These are phyloP conservation scores for Geotrichum candidum DNA, from an alignment of 1,139 yeast species.

Conservation along the genomic window DNA sequence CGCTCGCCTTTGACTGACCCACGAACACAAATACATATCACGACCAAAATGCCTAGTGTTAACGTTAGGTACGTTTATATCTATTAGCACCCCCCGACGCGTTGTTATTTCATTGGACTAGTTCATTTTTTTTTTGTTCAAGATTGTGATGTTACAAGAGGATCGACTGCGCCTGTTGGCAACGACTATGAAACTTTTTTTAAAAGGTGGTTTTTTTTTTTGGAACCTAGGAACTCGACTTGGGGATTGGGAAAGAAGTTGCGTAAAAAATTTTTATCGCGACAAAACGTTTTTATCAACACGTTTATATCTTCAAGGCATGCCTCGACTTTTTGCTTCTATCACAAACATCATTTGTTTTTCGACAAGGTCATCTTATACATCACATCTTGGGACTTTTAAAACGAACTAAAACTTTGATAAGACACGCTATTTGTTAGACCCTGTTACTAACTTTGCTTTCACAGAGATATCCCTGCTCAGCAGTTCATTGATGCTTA, in stretches of 20 bases:
- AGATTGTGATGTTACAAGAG: not conserved
- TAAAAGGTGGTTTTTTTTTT: not conserved
- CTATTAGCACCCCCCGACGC: not conserved
- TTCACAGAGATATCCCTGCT: conserved; percentile 88
- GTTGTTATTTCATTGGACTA: not conserved
- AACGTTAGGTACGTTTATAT: conserved; percentile 80
- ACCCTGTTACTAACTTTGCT: conserved; percentile 9
- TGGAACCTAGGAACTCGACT: not conserved
- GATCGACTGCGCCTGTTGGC: not conserved
- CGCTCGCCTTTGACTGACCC: conserved; percentile 16
- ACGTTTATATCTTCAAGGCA: not conserved
- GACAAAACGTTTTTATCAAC: not conserved
- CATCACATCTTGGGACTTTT: not conserved
- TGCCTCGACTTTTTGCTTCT: not conserved
- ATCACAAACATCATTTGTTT: not conserved
- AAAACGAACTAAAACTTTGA: not conserved
- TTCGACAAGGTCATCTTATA: not conserved
- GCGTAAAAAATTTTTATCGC: not conserved
- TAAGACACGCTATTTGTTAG: not conserved
- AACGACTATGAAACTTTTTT: not conserved
- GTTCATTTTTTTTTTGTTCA: not conserved
- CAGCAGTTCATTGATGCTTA: conserved; percentile 99
- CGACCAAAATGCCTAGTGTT: conserved; percentile 86
- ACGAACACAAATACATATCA: conserved; percentile 22
- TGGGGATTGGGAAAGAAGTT: not conserved